Conservation (phyloP, 345 rosid species). For the Eucalyptus curtisii region DNA sequence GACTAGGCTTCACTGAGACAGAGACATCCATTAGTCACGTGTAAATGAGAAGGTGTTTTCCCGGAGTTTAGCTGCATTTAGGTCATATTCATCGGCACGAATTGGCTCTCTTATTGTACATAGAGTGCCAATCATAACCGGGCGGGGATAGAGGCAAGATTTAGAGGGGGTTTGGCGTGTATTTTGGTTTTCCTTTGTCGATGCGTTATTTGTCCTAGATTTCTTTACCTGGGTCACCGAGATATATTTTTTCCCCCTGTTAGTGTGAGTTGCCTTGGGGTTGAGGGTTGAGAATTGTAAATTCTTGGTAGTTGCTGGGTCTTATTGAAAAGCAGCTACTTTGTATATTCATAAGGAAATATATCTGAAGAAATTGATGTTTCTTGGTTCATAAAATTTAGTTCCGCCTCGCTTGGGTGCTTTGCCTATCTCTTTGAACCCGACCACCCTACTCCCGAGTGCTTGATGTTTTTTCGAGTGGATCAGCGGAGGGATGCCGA, state of each 20-base stretch:
- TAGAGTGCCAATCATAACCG: not conserved
- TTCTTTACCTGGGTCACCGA: not conserved
- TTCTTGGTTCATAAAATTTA: not conserved
- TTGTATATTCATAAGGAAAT: not conserved
- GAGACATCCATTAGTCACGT: not conserved
- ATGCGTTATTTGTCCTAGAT: not conserved
- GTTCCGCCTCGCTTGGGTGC: not conserved
- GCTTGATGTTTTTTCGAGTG: not conserved
- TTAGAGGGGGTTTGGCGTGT: not conserved
- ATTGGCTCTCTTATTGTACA: not conserved
- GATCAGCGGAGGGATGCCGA: not conserved
- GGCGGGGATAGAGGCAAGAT: not conserved
- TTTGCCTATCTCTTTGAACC: not conserved
- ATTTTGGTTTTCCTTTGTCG: not conserved
- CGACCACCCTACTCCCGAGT: not conserved
- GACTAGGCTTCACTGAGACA: slow-evolving; percentile 46
- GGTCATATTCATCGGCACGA: not conserved
- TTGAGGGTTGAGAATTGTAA: slow-evolving; percentile 33
- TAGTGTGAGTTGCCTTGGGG: not conserved
- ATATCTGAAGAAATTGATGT: not conserved
- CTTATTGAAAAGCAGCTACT: slow-evolving; percentile 14
- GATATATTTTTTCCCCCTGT: not conserved
- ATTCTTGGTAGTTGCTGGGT: slow-evolving; percentile 29
- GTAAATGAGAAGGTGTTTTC: slow-evolving; percentile 15
- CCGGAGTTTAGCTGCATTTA: slow-evolving; percentile 4